A percentile compares a stretch with the other conserved stretches of the same genome.
Conservation (phyloP, 108 stramenopile genomes). For the Pseudonitzschia delicatissima region DNA sequence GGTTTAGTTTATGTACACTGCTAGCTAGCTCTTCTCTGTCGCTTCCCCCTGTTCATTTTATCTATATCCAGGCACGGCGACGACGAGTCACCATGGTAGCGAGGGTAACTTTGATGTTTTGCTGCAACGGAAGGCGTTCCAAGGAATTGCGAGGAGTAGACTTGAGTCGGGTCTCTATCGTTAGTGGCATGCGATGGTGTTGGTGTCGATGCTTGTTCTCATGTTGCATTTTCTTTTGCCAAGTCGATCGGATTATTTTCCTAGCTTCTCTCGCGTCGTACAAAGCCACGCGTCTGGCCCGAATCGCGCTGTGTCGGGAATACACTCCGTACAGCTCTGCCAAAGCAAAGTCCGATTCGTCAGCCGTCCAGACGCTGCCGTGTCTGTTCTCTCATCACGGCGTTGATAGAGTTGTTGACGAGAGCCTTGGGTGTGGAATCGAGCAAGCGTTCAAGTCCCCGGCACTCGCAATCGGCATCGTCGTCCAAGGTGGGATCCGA, state of each 20-base stretch:
- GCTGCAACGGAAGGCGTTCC: background rate
- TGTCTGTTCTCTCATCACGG: background rate
- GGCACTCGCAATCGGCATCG: background rate
- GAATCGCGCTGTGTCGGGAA: background rate
- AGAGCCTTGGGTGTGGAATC: background rate
- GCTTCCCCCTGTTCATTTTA: background rate
- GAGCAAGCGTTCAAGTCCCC: background rate
- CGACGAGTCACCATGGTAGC: background rate
- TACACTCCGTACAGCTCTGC: background rate
- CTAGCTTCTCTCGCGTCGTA: background rate
- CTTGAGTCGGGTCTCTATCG: background rate
- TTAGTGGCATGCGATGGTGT: background rate
- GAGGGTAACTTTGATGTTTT: background rate
- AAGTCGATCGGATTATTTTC: background rate
- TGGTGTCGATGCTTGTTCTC: no score
- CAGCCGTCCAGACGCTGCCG: background rate
- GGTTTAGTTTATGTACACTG: background rate
- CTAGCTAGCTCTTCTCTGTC: background rate
- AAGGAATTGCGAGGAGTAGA: background rate
- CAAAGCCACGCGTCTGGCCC: background rate
- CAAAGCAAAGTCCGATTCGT: background rate
- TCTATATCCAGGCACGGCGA: slow-evolving; percentile 2
- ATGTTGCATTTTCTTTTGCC: background rate
- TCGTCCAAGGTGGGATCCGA: background rate
- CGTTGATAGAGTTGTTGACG: background rate